Base-by-base conservation (phyloP, 2,329 filamentous ascomycete genomes). In the Botrytis cinerea region DNA sequence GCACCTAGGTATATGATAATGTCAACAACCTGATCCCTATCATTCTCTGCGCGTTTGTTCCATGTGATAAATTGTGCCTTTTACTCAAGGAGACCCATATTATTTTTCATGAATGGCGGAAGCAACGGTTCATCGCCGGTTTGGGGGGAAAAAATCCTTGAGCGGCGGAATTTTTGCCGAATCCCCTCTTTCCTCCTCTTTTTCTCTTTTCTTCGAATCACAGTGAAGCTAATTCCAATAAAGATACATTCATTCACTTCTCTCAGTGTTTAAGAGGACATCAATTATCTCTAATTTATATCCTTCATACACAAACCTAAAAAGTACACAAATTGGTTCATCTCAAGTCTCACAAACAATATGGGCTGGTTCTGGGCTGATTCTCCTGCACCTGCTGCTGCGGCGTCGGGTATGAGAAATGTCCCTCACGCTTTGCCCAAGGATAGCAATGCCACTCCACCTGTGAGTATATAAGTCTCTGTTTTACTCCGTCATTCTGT, bases 341-440 rank as follows among this genome's bases (percentile, higher is more conserved):
- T 69, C 9, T 16, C 32, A 18, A 28, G 22, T 20, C 59, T 45
- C 48, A 35, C 40, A 64, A 46, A 62, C 70, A 75, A 57, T 38
- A 81, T 81, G 79, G 79, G 79, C 40, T 81, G 79, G 79, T 80
- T 81, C 46, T 81, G 79, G 79, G 79, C 77, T 71, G 78, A 80
- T 69, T 73, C 78, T 59, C 63, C 51, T n/a, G 43, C 71, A 32
- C 67, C 76, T 57, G 73, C 76, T 32, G 76, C 76, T 28, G 76
- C 76, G 43, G 71, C 75, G 40, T 75, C 77, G 16, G 76, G 77
- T 70, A 74, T 77, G 35, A 75, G 75, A 75, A 66, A 69, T 48
- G 74, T 74, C 62, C 77, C 77, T 73, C 79, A 79, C 70, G 51
- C 75, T 3, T 76, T 79, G 25, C 75, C 77, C 61, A 75, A 70